A percentile compares a stretch with the other conserved stretches of the same genome.
These are phyloP conservation scores for Vigna unguiculata DNA, from an alignment of 306 rosid species.

Conservation along the genomic window DNA sequence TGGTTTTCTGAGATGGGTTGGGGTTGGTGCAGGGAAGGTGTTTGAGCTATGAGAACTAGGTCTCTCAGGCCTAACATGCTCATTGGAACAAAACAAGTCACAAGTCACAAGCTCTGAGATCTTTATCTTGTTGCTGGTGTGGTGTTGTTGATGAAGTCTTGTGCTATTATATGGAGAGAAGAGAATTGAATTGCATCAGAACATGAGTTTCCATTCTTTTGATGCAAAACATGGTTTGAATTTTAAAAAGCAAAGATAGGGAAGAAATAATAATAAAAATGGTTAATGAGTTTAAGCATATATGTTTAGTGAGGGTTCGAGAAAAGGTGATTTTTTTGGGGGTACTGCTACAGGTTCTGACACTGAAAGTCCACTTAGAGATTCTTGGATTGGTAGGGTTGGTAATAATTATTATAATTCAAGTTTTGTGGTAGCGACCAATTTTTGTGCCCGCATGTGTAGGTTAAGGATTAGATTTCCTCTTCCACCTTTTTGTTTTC, in stretches of 20 bases:
- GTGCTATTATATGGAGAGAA: slow-evolving; percentile 10
- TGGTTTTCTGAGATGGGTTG: slow-evolving; percentile 68
- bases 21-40: slow-evolving; percentile 53
- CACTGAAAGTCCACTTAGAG: slow-evolving; percentile 46
- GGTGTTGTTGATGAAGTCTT: slow-evolving; percentile 4
- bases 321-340: slow-evolving; percentile 2
- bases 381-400: slow-evolving; percentile 34
- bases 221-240: slow-evolving; percentile 15
- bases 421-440: slow-evolving; percentile 14
- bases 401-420: slow-evolving; percentile 18
- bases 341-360: slow-evolving; percentile 44
- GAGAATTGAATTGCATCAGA: slow-evolving; percentile 12
- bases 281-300: not conserved
- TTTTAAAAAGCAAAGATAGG: not conserved
- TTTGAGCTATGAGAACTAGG: slow-evolving; percentile 72
- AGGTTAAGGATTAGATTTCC: slow-evolving; percentile 16
- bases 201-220: slow-evolving; percentile 44
- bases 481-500: slow-evolving; percentile 34
- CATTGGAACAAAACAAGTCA: slow-evolving; percentile 30
- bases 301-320: not conserved
- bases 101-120: not conserved
- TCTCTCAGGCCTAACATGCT: slow-evolving; percentile 86
- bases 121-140: not conserved
- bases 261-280: not conserved
- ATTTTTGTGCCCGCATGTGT: slow-evolving; percentile 23